Evolutionary conservation across 495 filamentous ascomycete genomes (phyloP).

Genomic region (Apiosordaria backusii): DNA sequence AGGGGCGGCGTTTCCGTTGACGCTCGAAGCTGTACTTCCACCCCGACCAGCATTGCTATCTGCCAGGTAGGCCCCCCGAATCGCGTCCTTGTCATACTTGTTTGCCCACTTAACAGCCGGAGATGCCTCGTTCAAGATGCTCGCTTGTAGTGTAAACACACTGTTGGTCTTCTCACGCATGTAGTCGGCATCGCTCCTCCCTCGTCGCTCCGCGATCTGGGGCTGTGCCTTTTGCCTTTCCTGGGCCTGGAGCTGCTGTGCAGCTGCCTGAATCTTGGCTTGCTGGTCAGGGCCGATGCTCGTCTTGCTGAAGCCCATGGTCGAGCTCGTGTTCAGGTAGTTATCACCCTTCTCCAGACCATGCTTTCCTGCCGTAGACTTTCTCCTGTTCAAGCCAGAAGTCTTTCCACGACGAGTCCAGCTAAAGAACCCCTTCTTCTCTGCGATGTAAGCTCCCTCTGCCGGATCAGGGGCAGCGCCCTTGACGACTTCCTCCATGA

Average conservation of each 20-base stretch:
- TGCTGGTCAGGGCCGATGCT: conserved; percentile 91
- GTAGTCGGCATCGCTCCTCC: conserved; percentile 51
- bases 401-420: conserved; percentile 67
- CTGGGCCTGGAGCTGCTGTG: conserved; percentile 64
- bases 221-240: conserved; percentile 57
- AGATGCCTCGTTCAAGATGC: conserved; percentile 80
- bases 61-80: conserved; percentile 75
- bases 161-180: conserved; percentile 80
- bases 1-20: conserved; percentile 28
- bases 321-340: conserved; percentile 29
- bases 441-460: conserved; percentile 79
- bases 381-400: conserved; percentile 57
- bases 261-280: conserved; percentile 85
- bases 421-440: conserved; percentile 89
- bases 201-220: conserved; percentile 41
- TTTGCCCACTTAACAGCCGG: conserved; percentile 95
- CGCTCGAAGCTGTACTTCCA: conserved; percentile 26
- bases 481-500: conserved; percentile 94
- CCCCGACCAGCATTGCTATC: conserved; percentile 68
- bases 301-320: conserved; percentile 69
- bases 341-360: conserved; percentile 34
- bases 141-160: conserved; percentile 82
- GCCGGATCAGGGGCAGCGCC: conserved; percentile 85
- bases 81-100: conserved; percentile 80
- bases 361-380: conserved; percentile 55